Percentiles rank a stretch among this genome's conserved stretches.
Evolutionary conservation across 345 rosid species (phyloP).

Genomic region (Cardiospermum halicacabum): DNA sequence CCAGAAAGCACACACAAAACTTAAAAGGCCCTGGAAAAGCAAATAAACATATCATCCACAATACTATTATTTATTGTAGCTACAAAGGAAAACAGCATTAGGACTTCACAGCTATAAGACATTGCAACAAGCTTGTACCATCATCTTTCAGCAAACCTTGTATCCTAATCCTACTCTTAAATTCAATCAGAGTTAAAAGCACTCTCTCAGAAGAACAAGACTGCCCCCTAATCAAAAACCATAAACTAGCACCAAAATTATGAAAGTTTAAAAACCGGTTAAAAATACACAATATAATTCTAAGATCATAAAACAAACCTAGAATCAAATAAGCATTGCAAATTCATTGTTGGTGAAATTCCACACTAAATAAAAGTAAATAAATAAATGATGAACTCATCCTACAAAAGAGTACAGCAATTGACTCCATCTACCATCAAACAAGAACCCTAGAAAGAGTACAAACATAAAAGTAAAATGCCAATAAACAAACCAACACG

Average conservation of each 20-base stretch:
- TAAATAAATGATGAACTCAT: neutral
- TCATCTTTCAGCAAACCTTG: too few species aligned
- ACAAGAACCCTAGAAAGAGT: constrained; percentile 11
- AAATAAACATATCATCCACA: neutral
- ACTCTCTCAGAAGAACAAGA: neutral
- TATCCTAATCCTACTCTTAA: neutral
- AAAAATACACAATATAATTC: neutral
- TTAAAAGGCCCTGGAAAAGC: neutral
- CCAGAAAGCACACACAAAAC: neutral
- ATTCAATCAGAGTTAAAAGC: neutral
- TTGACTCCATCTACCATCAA: neutral
- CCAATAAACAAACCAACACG: constrained; percentile 14
- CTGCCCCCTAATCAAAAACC: neutral
- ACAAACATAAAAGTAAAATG: neutral
- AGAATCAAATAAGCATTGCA: neutral
- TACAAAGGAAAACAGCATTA: neutral
- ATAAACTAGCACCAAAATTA: neutral
- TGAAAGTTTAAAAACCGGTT: neutral
- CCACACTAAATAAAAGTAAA: neutral
- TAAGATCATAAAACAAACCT: neutral
- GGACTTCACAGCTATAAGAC: neutral
- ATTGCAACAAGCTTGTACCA: neutral
- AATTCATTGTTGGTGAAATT: neutral
- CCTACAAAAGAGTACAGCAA: neutral
- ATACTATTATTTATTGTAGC: neutral